Conservation (phyloP, 805 yeast species). For the Metschnikowia cerradonensis region DNA sequence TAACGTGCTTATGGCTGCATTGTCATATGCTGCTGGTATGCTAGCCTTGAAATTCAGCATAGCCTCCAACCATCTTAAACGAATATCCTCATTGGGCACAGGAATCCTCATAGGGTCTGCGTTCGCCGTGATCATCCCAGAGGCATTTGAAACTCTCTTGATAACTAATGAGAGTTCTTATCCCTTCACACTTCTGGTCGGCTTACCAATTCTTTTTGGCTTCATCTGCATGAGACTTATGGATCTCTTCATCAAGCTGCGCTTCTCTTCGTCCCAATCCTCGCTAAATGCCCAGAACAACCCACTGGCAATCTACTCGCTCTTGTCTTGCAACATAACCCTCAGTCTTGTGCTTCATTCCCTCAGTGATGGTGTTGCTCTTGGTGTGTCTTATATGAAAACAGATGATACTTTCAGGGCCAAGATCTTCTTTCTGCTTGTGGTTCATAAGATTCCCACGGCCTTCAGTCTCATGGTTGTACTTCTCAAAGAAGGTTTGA, state of each 20-base stretch:
- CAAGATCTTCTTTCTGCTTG: slow-evolving; percentile 55
- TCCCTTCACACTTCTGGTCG: slow-evolving; percentile 30
- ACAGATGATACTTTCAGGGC: slow-evolving; percentile 34
- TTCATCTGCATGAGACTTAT: slow-evolving; percentile 45
- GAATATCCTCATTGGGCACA: slow-evolving; percentile 49
- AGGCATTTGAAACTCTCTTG: slow-evolving; percentile 49
- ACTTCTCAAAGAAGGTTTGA: slow-evolving; percentile 38
- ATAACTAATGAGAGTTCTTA: neutral
- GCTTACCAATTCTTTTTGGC: slow-evolving; percentile 50
- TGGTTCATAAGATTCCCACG: slow-evolving; percentile 72
- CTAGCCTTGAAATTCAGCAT: slow-evolving; percentile 11
- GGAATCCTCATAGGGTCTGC: slow-evolving; percentile 63
- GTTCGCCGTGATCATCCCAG: slow-evolving; percentile 58
- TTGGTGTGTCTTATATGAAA: slow-evolving; percentile 55
- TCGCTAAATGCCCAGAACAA: neutral
- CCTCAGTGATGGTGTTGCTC: slow-evolving; percentile 67
- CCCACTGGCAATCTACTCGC: slow-evolving; percentile 32
- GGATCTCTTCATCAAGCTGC: slow-evolving; percentile 2
- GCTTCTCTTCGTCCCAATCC: neutral
- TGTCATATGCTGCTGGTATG: slow-evolving; percentile 11
- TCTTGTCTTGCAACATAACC: slow-evolving; percentile 36
- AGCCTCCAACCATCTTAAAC: slow-evolving; percentile 21
- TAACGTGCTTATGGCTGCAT: slow-evolving; percentile 9
- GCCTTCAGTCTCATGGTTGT: slow-evolving; percentile 63
- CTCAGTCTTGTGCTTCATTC: slow-evolving; percentile 66